Percentiles rank a stretch among this genome's conserved stretches.
Evolutionary conservation across 1,284 basidiomycete species (phyloP).

Genomic region (Austroboletus olivaceoglutinosus): DNA sequence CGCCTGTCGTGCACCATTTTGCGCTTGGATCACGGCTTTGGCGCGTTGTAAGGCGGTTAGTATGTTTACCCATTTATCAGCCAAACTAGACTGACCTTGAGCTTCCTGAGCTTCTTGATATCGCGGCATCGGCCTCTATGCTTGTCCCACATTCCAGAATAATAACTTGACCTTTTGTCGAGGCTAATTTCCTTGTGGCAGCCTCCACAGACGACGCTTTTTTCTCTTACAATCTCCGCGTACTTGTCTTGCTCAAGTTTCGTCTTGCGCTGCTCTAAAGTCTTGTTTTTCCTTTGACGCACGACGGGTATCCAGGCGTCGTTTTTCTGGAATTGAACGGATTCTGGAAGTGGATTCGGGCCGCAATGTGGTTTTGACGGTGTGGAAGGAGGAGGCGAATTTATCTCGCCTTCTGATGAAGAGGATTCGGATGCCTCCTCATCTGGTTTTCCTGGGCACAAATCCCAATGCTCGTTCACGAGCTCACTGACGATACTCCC

Average conservation of each 20-base stretch:
- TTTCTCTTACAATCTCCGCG: conserved; percentile 22
- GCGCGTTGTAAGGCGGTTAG: conserved; percentile 21
- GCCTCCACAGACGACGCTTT: conserved; percentile 28
- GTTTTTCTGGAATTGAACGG: background rate
- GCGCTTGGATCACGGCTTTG: background rate
- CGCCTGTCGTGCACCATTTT: background rate
- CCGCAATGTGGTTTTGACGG: conserved; percentile 1
- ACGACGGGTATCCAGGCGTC: conserved; percentile 16
- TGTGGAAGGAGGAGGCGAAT: too few species aligned
- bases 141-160: conserved; percentile 33
- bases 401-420: too few species aligned
- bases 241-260: conserved; percentile 33
- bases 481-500: conserved; percentile 30
- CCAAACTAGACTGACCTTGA: conserved; percentile 25
- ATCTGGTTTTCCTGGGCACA: conserved; percentile 26
- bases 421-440: conserved; percentile 9
- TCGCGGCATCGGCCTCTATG: conserved; percentile 28
- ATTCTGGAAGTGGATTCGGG: background rate
- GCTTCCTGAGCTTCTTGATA: conserved; percentile 10
- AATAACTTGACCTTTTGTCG: conserved; percentile 35
- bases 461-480: conserved; percentile 29
- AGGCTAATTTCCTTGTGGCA: conserved; percentile 31
- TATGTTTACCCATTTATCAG: background rate
- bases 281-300: conserved; percentile 31
- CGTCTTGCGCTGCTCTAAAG: conserved; percentile 26